Base-by-base conservation (phyloP, 2,329 filamentous ascomycete genomes). In the Thielaviopsis ethacetica region DNA sequence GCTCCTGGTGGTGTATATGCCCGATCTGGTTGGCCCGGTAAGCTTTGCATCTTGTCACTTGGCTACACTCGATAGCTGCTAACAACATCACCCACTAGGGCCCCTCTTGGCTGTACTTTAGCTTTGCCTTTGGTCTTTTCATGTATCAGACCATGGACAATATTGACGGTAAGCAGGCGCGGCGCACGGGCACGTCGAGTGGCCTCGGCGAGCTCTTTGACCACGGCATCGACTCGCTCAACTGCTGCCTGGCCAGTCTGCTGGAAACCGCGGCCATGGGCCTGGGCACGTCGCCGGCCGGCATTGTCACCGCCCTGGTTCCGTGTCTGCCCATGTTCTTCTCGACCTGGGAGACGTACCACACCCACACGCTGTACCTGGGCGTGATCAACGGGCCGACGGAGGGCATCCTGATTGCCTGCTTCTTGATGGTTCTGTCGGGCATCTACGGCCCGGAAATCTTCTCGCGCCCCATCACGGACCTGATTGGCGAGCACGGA, bases 101-200 rank as follows among this genome's bases (percentile, higher is more conserved):
- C 21, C 90, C 91, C 9, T 79, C 85, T 66, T 97, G 93, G 91
- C 72, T 97, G 21, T 97, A 95, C 75, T 94, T 88, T 69, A 95
- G 89, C 73, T 97, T 97, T 71, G 91, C 91, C 1, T 81, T 95
- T 64, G 93, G 93, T 49, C 79, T 98, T 61, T 98, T 95, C 85
- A 93, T 95, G 88, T 95, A 97, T 73, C 94, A 93, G 65, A 98
- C 93, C 15, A 91, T 98, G 85, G 93, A 98, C 76, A 98, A 98
- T 71, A 86, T 97, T 63, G 93, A 98, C 71, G 93, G 93, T 65
- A 98, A 98, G 74, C 93, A 98, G 75, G 93, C 93, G 60, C 81
- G 93, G 63, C 81, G 93, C 67, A 98, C 93, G 3, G 91, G 91
- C 57, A 96, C 91, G 3, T 97, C 91, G 30, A 96, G 90, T 69